Conservation (phyloP, 2,329 filamentous ascomycete species). For the Ilyonectria sp. region DNA sequence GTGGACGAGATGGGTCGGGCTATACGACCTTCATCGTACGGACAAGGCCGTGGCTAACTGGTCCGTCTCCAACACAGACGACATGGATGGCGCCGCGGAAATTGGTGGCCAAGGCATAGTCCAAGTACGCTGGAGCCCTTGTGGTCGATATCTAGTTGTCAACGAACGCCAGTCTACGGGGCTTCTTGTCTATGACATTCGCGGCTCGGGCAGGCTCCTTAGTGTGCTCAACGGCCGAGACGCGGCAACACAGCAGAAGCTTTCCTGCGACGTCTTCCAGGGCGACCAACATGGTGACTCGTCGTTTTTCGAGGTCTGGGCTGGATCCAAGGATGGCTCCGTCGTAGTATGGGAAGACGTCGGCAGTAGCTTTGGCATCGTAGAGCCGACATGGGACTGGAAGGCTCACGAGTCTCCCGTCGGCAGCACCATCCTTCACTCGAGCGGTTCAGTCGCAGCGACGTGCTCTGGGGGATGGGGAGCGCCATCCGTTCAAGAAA, state of each 20-base stretch:
- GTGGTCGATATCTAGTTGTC: constrained; percentile 74
- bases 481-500: constrained; percentile 39
- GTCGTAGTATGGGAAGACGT: constrained; percentile 74
- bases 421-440: constrained; percentile 66
- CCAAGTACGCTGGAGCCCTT: constrained; percentile 74
- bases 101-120: constrained; percentile 75
- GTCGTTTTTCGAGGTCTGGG: constrained; percentile 74
- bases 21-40: constrained; percentile 73
- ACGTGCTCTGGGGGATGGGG: constrained; percentile 72
- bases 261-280: constrained; percentile 70
- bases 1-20: constrained; percentile 73
- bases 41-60: constrained; percentile 71
- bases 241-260: constrained; percentile 68
- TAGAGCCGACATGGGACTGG: constrained; percentile 66
- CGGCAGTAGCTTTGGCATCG: constrained; percentile 62
- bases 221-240: constrained; percentile 66
- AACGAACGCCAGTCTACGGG: constrained; percentile 71
- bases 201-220: constrained; percentile 71
- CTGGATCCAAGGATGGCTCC: constrained; percentile 67
- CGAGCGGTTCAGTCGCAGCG: constrained; percentile 68
- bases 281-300: constrained; percentile 48
- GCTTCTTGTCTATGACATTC: constrained; percentile 74
- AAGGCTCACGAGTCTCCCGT: constrained; percentile 63
- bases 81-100: constrained; percentile 62
- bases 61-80: constrained; percentile 72